phyloP scores from a whole-genome alignment of 495 filamentous ascomycete genomes.

The Acidiella bohemica region DNA sequence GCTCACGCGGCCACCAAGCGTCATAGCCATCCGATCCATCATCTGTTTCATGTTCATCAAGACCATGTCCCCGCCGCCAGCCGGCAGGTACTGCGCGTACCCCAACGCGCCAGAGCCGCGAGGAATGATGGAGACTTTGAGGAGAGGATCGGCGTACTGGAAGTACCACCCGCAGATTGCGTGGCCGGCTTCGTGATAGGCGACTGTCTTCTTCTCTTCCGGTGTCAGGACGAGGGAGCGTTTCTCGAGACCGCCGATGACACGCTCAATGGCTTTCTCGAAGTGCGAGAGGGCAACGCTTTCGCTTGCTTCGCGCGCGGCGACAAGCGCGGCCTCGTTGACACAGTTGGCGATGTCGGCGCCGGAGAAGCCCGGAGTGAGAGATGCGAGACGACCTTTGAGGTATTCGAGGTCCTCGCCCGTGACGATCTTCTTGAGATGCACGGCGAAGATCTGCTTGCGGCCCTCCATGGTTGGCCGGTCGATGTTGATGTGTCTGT shows the following conservation, averaged over 20 bases:
- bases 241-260: constrained; percentile 90
- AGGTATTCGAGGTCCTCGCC: constrained; percentile 76
- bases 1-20: constrained; percentile 80
- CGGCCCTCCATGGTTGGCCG: constrained; percentile 90
- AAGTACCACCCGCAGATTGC: constrained; percentile 99
- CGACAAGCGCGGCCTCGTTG: constrained; percentile 92
- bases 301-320: constrained; percentile 65
- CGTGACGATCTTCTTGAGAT: constrained; percentile 84
- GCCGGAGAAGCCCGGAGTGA: constrained; percentile 92
- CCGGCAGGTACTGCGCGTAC: constrained; percentile 92
- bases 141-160: constrained; percentile 85
- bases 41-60: constrained; percentile 89
- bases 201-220: constrained; percentile 85
- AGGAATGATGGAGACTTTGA: constrained; percentile 97
- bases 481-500: constrained; percentile 89
- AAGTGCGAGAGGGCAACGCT: constrained; percentile 78
- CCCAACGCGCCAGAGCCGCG: constrained; percentile 86
- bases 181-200: constrained; percentile 96
- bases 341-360: constrained; percentile 97
- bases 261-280: constrained; percentile 93
- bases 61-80: constrained; percentile 68
- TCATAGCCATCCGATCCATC: constrained; percentile 99
- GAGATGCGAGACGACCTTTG: constrained; percentile 70
- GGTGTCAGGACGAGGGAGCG: constrained; percentile 86
- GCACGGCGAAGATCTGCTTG: constrained; percentile 89